These are phyloP conservation scores for Lizanozyma gosingica DNA, from an alignment of 1,139 yeast genomes.

Conservation along the genomic window DNA sequence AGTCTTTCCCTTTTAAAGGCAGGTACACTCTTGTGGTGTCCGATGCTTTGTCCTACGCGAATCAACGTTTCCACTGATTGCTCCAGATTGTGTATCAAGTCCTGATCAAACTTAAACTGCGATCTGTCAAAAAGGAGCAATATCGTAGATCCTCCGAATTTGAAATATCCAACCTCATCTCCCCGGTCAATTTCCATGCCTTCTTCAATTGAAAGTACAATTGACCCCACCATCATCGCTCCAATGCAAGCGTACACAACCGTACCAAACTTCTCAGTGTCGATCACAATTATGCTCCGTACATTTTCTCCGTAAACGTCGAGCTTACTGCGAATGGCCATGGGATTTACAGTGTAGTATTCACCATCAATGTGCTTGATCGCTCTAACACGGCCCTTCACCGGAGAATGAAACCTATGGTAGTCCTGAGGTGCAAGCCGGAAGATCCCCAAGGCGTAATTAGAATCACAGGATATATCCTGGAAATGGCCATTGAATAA, in stretches of 20 bases:
- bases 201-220: conserved; percentile 56
- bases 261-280: conserved; percentile 64
- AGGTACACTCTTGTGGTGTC: conserved; percentile 49
- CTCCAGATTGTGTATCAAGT: conserved; percentile 58
- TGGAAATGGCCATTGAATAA: conserved; percentile 53
- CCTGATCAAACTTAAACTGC: conserved; percentile 55
- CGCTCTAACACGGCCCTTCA: conserved; percentile 59
- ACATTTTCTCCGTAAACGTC: conserved; percentile 94
- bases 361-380: conserved; percentile 74
- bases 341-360: conserved; percentile 93
- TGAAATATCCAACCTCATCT: conserved; percentile 88
- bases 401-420: conserved; percentile 88
- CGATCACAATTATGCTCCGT: conserved; percentile 67
- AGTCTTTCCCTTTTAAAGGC: conserved; percentile 43
- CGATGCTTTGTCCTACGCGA: conserved; percentile 86
- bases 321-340: conserved; percentile 82
- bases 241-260: conserved; percentile 81
- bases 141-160: conserved; percentile 92
- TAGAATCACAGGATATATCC: conserved; percentile 24
- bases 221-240: conserved; percentile 98
- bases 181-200: conserved; percentile 56
- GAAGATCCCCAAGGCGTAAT: conserved; percentile 67
- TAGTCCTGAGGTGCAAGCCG: conserved; percentile 96
- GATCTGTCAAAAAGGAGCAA: conserved; percentile 41
- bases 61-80: conserved; percentile 74